Evolutionary conservation across 257 asterid genomes (phyloP).

Genomic region (Thymus quinquecostatus): DNA sequence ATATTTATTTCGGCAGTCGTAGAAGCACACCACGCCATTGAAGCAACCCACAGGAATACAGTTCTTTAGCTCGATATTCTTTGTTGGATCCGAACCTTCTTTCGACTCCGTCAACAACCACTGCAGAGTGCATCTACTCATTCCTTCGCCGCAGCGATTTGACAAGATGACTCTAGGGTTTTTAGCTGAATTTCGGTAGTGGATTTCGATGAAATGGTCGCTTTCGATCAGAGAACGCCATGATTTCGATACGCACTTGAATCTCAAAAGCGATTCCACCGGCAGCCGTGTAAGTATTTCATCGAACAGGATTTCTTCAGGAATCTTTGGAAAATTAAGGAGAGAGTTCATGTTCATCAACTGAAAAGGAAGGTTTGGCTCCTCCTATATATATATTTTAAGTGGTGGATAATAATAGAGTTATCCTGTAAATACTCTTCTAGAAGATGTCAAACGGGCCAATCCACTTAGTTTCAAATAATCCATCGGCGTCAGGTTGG

Average conservation of each 20-base stretch:
- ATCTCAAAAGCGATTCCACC: not conserved
- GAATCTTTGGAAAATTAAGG: not conserved
- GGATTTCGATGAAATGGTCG: not conserved
- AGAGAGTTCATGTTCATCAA: no score
- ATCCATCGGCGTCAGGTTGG: no score
- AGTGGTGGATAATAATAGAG: no score
- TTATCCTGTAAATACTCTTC: no score
- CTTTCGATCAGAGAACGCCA: no score
- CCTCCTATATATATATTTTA: no score
- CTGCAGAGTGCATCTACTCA: not conserved
- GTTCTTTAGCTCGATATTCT: no score
- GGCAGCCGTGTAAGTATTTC: not conserved
- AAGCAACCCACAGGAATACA: not conserved
- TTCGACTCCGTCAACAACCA: not conserved
- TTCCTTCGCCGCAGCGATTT: rapidly evolving
- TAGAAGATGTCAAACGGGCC: no score
- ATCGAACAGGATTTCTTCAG: not conserved
- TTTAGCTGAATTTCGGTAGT: not conserved
- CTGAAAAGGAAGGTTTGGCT: no score
- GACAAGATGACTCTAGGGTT: not conserved
- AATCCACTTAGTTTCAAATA: no score
- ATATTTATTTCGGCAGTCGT: no score
- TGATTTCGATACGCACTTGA: no score
- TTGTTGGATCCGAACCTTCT: not conserved
- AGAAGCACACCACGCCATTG: not conserved